Conservation (phyloP, 2,329 filamentous ascomycete species). For the Penicillium rolfsii region DNA sequence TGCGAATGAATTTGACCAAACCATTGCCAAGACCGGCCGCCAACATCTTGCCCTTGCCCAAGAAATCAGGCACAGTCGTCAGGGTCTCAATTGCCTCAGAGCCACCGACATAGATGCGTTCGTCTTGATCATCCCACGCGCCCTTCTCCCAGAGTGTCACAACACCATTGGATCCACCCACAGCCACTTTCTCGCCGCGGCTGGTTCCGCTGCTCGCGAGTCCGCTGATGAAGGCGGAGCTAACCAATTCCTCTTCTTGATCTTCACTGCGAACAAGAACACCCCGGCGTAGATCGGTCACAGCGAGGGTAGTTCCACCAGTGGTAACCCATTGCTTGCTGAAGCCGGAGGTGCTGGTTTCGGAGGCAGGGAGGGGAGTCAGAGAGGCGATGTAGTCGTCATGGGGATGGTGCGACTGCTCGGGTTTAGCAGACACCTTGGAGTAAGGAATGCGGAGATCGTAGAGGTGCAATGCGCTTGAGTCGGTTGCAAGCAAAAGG, state of each 20-base stretch:
- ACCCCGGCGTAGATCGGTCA: slow-evolving; percentile 84
- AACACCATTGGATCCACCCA: slow-evolving; percentile 78
- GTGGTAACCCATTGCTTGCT: slow-evolving; percentile 95
- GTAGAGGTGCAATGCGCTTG: slow-evolving; percentile 82
- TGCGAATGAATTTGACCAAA: slow-evolving; percentile 72
- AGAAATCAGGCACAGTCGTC: slow-evolving; percentile 68
- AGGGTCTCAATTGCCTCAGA: slow-evolving; percentile 84
- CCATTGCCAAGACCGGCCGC: slow-evolving; percentile 84
- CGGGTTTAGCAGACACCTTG: slow-evolving; percentile 64
- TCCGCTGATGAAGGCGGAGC: slow-evolving; percentile 75
- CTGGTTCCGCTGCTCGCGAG: slow-evolving; percentile 67
- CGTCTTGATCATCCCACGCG: slow-evolving; percentile 92
- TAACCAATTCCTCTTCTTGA: slow-evolving; percentile 91
- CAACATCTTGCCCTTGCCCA: slow-evolving; percentile 67
- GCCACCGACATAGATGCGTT: slow-evolving; percentile 76
- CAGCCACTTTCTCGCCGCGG: slow-evolving; percentile 74
- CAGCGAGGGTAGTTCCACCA: slow-evolving; percentile 84
- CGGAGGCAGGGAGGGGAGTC: slow-evolving; percentile 76
- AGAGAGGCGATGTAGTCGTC: slow-evolving; percentile 91
- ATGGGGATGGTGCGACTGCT: slow-evolving; percentile 83
- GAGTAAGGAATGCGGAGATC: slow-evolving; percentile 70
- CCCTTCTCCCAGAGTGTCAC: slow-evolving; percentile 93
- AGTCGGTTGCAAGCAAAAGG: slow-evolving; percentile 87
- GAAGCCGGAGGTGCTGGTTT: slow-evolving; percentile 82
- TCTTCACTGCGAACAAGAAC: slow-evolving; percentile 89